A percentile compares a stretch with the other conserved stretches of the same genome.
phyloP scores from a whole-genome alignment of 179 eudicot genomes.

The Silene coronaria region DNA sequence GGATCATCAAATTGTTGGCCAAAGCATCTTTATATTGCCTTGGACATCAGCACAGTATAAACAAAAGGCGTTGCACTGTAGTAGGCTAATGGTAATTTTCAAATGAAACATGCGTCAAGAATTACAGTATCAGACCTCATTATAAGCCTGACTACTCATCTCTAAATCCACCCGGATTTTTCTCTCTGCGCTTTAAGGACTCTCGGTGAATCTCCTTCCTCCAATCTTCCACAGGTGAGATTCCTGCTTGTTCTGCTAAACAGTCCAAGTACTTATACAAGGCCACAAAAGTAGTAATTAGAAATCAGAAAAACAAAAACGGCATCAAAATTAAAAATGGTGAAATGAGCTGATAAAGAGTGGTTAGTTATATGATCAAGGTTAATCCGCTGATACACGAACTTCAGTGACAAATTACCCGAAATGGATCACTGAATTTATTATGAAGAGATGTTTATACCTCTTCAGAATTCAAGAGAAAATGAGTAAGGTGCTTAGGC shows the following conservation, averaged over 20 bases:
- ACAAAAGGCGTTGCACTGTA: too few relatives aligned
- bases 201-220: slow-evolving; percentile 21
- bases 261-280: slow-evolving; percentile 34
- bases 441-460: background rate
- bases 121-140: too few relatives aligned
- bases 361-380: background rate
- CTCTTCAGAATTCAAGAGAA: slow-evolving; percentile 21
- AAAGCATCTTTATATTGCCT: too few relatives aligned
- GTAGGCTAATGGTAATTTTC: too few relatives aligned
- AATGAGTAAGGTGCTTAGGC: slow-evolving; percentile 32
- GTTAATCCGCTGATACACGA: background rate
- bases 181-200: slow-evolving; percentile 4
- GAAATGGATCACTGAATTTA: too few relatives aligned
- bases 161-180: slow-evolving; percentile 22
- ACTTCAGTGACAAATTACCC: background rate
- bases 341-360: too few relatives aligned
- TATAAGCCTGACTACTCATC: slow-evolving; percentile 3
- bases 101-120: too few relatives aligned
- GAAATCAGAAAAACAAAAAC: background rate
- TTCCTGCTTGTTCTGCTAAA: slow-evolving; percentile 34
- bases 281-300: background rate
- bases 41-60: too few relatives aligned
- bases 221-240: slow-evolving; percentile 29
- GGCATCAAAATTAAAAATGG: background rate
- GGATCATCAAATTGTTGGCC: too few relatives aligned